Percentiles rank a stretch among this genome's conserved stretches.
Conservation (phyloP, 257 asterid genomes). For the Solanum microdontum region DNA sequence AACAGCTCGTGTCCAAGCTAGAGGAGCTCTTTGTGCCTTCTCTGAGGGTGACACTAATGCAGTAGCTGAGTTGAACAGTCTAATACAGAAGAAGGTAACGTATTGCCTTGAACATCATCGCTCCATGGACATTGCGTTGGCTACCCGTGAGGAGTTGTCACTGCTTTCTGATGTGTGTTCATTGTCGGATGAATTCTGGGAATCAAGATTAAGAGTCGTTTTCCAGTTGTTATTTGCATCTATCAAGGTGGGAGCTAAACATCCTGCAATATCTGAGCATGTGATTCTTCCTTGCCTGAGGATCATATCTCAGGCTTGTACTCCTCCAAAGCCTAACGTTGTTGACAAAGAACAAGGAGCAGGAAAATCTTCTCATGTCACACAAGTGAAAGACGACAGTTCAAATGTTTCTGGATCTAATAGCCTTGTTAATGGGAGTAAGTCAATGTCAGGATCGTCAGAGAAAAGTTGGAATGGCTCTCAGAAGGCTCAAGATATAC, state of each 20-base stretch:
- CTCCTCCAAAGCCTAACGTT: constrained; percentile 93
- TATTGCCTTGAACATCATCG: constrained; percentile 99
- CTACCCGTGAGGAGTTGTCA: constrained; percentile 88
- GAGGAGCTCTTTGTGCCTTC: constrained; percentile 97
- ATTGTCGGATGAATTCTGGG: constrained; percentile 97
- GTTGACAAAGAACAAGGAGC: constrained; percentile 62
- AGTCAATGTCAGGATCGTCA: constrained; percentile 31
- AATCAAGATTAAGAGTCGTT: constrained; percentile 82
- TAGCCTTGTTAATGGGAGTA: constrained; percentile 37
- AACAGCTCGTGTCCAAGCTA: constrained; percentile 93
- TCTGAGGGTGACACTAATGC: constrained; percentile 90
- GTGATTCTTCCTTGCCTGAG: constrained; percentile 92
- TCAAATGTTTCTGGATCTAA: constrained; percentile 46
- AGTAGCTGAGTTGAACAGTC: constrained; percentile 74
- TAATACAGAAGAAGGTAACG: constrained; percentile 77
- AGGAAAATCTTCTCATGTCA: constrained; percentile 49
- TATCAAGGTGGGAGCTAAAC: constrained; percentile 91
- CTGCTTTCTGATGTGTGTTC: constrained; percentile 91
- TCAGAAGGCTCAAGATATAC: constrained; percentile 72
- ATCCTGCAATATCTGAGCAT: constrained; percentile 98
- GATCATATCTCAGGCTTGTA: constrained; percentile 86
- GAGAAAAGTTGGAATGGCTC: constrained; percentile 80
- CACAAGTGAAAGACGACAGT: constrained; percentile 55
- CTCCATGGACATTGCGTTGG: constrained; percentile 90
- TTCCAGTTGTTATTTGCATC: constrained; percentile 89